Base-by-base conservation (phyloP, 1,284 basidiomycete genomes). In the Boletus smithii region DNA sequence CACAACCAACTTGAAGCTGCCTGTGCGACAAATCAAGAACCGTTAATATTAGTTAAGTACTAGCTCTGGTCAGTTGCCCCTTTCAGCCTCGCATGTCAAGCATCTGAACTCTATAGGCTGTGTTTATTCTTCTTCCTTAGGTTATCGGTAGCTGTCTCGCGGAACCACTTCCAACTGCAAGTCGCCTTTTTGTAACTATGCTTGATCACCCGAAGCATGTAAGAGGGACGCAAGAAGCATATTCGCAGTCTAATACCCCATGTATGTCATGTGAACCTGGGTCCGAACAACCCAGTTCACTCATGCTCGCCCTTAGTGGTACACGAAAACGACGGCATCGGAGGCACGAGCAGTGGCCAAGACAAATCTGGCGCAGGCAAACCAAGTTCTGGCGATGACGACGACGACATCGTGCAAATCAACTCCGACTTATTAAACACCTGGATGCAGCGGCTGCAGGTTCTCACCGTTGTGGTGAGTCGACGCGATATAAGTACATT, bases 381-480 rank as follows among this genome's bases (percentile, higher is more conserved):
- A 24, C 18, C 51, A 1, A 34, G 23, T 20, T n/a, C 52, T 16
- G 16, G 22, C 0, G 33, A 46, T 10, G 41, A 37, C 9, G 32
- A 33, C 10, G 23, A 50, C 5, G 47, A 50, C 4, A 54, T 63
- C 10, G 10, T 49, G 14, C 42, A 44, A 26, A 8, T 36, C 32
- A 44, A 57, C 4, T 50, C 63, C 1, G 44, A 61, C 5, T 26
- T 68, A 5, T 23, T 65, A 6, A 45, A 33, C 22, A 47, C 44
- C 6, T 65, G 63, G 63, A 60, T 30, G 48, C 50, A 61, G 8
- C 55, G 63, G 2, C 22, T 65, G 14, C 66, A 68, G 36, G 10
- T 46, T 7, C 58, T 69, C 33, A 68, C 63, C 30, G 18, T 65
- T 13, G 55, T 66, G 46, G 63, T 65, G 9, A n/a, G 66, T 58